phyloP scores from a whole-genome alignment of 495 filamentous ascomycete genomes.

The Talaromyces stipitatus region DNA sequence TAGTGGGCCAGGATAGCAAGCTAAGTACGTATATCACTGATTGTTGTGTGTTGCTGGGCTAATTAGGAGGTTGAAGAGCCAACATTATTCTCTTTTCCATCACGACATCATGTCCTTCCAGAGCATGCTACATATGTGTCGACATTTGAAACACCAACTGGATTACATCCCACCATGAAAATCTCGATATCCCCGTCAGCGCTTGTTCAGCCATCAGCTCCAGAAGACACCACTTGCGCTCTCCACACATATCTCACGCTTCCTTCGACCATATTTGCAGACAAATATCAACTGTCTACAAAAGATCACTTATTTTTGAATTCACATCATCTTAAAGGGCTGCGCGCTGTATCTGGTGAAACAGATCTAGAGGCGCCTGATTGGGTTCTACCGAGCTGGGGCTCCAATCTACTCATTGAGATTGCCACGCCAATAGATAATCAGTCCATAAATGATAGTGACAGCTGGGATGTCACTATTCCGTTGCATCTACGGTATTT shows the following conservation, averaged over 20 bases:
- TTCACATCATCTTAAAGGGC: conserved; percentile 63
- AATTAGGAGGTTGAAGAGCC: conserved; percentile 40
- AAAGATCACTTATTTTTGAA: conserved; percentile 60
- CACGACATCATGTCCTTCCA: conserved; percentile 63
- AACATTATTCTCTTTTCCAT: conserved; percentile 83
- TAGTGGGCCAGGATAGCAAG: conserved; percentile 66
- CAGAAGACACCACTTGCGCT: conserved; percentile 47
- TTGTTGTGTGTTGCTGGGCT: conserved; percentile 6
- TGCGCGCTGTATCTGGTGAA: conserved; percentile 65
- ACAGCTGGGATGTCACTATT: conserved; percentile 62
- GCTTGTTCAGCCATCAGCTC: conserved; percentile 23
- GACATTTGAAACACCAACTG: conserved; percentile 59
- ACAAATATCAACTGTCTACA: conserved; percentile 72
- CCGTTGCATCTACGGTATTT: conserved; percentile 88
- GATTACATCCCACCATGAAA: conserved; percentile 81
- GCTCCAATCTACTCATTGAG: conserved; percentile 70
- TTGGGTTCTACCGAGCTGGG: conserved; percentile 73
- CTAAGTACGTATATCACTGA: conserved; percentile 44
- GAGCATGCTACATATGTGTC: conserved; percentile 35
- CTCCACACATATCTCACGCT: conserved; percentile 82
- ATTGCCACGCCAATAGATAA: conserved; percentile 45
- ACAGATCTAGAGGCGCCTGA: conserved; percentile 91
- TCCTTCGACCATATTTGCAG: conserved; percentile 74
- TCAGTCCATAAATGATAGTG: not conserved
- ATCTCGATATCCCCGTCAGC: conserved; percentile 37